Conservation (phyloP, 495 filamentous ascomycete genomes). For the Penicillium bialowiezense region DNA sequence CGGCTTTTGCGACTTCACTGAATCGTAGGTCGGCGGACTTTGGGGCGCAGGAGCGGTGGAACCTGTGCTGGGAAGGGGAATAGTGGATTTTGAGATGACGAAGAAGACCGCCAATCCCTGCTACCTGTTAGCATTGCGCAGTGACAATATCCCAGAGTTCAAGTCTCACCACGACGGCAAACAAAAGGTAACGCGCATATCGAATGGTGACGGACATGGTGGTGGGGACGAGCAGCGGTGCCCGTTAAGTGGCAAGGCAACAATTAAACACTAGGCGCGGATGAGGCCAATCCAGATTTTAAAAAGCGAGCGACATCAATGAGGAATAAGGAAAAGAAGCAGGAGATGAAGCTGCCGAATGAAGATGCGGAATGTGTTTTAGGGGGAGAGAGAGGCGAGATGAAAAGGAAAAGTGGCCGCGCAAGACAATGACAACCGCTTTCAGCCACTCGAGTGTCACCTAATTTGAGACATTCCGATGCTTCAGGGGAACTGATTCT, state of each 20-base stretch:
- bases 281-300: background rate
- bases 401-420: conserved; percentile 15
- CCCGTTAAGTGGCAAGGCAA: conserved; percentile 9
- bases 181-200: conserved; percentile 84
- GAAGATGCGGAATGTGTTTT: background rate
- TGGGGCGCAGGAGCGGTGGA: conserved; percentile 20
- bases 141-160: background rate
- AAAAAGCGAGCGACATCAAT: conserved; percentile 9
- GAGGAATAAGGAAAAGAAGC: background rate
- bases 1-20: conserved; percentile 25
- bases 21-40: conserved; percentile 22
- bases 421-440: conserved; percentile 28
- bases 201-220: conserved; percentile 66
- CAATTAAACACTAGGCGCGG: background rate
- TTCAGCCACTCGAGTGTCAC: conserved; percentile 25
- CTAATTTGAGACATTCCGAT: conserved; percentile 13
- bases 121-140: background rate
- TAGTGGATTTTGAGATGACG: conserved; percentile 72
- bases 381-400: conserved; percentile 1
- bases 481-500: conserved; percentile 2
- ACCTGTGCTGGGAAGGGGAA: conserved; percentile 37
- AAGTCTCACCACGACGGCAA: conserved; percentile 76
- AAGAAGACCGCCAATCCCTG: conserved; percentile 74
- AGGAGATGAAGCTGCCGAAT: background rate
- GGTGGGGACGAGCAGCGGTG: conserved; percentile 12